Conservation (phyloP, 2,329 filamentous ascomycete species). For the Aphanocladium album region DNA sequence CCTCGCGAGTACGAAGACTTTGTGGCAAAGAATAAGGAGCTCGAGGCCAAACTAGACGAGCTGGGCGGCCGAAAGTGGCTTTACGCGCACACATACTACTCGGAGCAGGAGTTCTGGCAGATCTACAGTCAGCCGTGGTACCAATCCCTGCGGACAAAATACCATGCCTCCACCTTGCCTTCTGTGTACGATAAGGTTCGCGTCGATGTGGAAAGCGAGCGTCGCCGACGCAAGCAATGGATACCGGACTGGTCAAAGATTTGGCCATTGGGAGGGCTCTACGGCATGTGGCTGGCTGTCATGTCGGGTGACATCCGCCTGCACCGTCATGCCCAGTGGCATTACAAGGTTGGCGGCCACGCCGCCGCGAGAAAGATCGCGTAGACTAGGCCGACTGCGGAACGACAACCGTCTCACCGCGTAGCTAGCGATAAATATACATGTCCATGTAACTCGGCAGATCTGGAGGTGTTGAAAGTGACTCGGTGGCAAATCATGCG, state of each 20-base stretch:
- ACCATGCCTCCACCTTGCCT: slow-evolving; percentile 56
- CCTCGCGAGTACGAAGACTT: slow-evolving; percentile 54
- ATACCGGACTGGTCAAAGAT: slow-evolving; percentile 40
- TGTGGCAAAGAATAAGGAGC: slow-evolving; percentile 60
- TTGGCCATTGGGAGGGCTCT: slow-evolving; percentile 54
- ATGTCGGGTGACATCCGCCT: slow-evolving; percentile 51
- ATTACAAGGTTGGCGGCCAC: too few species aligned
- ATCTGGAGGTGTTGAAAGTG: too few species aligned
- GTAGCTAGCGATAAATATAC: too few species aligned
- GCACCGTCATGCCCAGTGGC: slow-evolving; percentile 50
- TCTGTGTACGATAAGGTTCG: slow-evolving; percentile 67
- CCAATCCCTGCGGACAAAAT: slow-evolving; percentile 56
- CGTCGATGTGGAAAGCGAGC: slow-evolving; percentile 45
- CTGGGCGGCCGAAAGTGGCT: slow-evolving; percentile 81
- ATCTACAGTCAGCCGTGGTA: slow-evolving; percentile 58
- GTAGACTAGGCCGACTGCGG: too few species aligned
- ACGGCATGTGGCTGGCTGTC: slow-evolving; percentile 56
- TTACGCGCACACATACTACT: slow-evolving; percentile 81
- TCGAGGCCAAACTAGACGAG: slow-evolving; percentile 64
- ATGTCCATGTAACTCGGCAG: too few species aligned
- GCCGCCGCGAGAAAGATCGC: too few species aligned
- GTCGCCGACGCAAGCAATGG: slow-evolving; percentile 32
- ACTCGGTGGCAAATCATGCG: too few species aligned
- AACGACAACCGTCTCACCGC: too few species aligned
- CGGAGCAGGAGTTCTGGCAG: slow-evolving; percentile 64